Base-by-base conservation (phyloP, 2,329 filamentous ascomycete genomes). In the Thielaviopsis ethacetica region DNA sequence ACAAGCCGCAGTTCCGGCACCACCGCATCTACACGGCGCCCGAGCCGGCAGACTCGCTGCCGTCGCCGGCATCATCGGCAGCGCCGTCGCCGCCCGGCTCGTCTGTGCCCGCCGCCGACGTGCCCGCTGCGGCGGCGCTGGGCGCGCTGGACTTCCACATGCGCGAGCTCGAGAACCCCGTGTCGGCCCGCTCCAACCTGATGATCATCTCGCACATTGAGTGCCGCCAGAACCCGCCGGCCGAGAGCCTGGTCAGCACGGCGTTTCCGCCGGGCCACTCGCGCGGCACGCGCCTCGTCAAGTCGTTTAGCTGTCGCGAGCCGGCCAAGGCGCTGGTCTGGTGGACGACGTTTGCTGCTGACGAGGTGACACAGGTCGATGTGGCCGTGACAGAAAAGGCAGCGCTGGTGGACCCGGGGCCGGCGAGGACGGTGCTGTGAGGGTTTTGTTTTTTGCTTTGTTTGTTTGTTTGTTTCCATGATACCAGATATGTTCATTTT, bases 281-380 rank as follows among this genome's bases (percentile, higher is more conserved):
- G 21, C 47, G 54, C 15, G 54, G 34, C 38, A 54, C 59, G 15
- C 34, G 54, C 6, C 22, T 60, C 21, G 22, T 57, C 49, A 60
- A 57, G 41, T 53, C 47, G 17, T 60, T 57, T 54, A 53, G 54
- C 13, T 53, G 50, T 24, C 38, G 24, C 3, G 15, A 56, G 13
- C 44, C 53, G 3, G 22, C 27, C 6, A 24, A 26, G 13, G 12
- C 30, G 17, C n/a, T 61, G 26, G 59, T 59, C n/a, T 61, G 59
- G 56, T 61, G 59, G 59, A 56, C 51, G 13, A 54, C 56, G 4
- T 61, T 61, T 56, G 47, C 56, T 10, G 56, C 51, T 5, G 59
- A 61, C 38, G 59, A 61, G 26, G 56, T 61, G 7, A 41, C 38
- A 5, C 30, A 26, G 27, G 56, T 57, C 5, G 38, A n/a, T 50